Evolutionary conservation across 2,329 filamentous ascomycete genomes (phyloP).

Genomic region (Tolypocladium guangdongense): DNA sequence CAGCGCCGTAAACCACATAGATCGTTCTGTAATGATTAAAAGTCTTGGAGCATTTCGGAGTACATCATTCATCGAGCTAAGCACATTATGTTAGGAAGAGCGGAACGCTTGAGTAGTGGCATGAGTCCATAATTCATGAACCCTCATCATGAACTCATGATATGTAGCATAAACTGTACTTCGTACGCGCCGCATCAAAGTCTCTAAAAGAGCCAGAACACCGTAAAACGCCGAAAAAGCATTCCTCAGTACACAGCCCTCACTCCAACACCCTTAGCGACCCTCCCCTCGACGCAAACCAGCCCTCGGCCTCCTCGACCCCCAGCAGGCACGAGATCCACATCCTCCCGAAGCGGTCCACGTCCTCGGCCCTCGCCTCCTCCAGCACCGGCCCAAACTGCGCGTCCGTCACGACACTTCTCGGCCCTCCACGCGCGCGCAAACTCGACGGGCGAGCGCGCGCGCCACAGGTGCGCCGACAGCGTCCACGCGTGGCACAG

Average conservation of each 20-base stretch:
- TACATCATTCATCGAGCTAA: too few relatives aligned
- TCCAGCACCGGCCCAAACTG: conserved; percentile 15
- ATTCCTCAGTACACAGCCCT: too few relatives aligned
- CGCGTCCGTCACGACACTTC: conserved; percentile 20
- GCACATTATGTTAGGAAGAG: too few relatives aligned
- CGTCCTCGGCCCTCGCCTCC: conserved; percentile 27
- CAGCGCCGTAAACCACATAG: too few relatives aligned
- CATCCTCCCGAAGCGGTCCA: conserved; percentile 31
- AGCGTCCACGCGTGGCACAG: conserved; percentile 27
- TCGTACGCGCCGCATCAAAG: too few relatives aligned
- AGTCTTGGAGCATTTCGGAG: too few relatives aligned
- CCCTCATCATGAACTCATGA: too few relatives aligned
- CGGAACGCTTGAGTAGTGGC: too few relatives aligned
- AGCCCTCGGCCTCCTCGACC: conserved; percentile 21
- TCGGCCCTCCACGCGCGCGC: conserved; percentile 24
- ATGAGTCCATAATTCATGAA: too few relatives aligned
- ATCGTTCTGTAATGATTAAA: too few relatives aligned
- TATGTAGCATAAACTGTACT: too few relatives aligned
- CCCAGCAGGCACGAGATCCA: conserved; percentile 19
- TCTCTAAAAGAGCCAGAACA: too few relatives aligned
- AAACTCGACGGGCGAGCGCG: conserved; percentile 24
- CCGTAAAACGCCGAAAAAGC: not conserved
- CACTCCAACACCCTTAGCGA: conserved; percentile 1
- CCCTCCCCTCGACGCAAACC: conserved; percentile 17
- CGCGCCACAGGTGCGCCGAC: conserved; percentile 26